Evolutionary conservation across 345 rosid species (phyloP).

Genomic region (Sisymbrium irio): DNA sequence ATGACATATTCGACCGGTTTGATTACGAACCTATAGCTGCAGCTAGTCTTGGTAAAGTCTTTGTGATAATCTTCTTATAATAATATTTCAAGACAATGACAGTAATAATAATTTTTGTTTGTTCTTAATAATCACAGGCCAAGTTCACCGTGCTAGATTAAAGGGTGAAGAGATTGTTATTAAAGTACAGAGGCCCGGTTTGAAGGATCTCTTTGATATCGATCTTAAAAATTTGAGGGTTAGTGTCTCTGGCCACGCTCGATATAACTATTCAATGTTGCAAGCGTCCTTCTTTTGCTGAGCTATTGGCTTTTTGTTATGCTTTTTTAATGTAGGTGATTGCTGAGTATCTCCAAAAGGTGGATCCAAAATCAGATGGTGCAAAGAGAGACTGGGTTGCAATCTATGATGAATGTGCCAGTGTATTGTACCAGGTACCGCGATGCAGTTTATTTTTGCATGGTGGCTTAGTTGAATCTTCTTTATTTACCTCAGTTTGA

Average conservation of each 20-base stretch:
- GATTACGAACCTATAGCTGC: constrained; percentile 97
- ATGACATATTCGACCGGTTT: constrained; percentile 66
- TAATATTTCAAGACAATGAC: constrained; percentile 6
- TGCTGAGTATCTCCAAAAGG: constrained; percentile 94
- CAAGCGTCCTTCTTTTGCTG: background rate
- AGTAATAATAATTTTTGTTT: background rate
- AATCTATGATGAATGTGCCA: constrained; percentile 97
- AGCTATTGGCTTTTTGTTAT: background rate
- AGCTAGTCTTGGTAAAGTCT: constrained; percentile 87
- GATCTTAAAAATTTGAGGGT: constrained; percentile 98
- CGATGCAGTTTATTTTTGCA: background rate
- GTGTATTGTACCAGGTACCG: constrained; percentile 77
- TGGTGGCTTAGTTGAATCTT: background rate
- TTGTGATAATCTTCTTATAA: background rate
- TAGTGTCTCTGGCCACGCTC: constrained; percentile 24
- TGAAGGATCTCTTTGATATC: constrained; percentile 92
- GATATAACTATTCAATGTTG: background rate
- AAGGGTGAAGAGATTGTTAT: constrained; percentile 90
- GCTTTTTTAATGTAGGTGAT: constrained; percentile 58
- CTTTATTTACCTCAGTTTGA: background rate
- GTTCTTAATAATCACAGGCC: constrained; percentile 49
- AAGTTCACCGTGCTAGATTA: constrained; percentile 90
- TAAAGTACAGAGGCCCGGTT: constrained; percentile 98
- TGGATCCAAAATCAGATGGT: constrained; percentile 99
- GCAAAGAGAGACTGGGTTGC: constrained; percentile 99